A percentile compares a stretch with the other conserved stretches of the same genome.
Conservation (phyloP, 2,329 filamentous ascomycete genomes). For the Coniochaeta sp. region DNA sequence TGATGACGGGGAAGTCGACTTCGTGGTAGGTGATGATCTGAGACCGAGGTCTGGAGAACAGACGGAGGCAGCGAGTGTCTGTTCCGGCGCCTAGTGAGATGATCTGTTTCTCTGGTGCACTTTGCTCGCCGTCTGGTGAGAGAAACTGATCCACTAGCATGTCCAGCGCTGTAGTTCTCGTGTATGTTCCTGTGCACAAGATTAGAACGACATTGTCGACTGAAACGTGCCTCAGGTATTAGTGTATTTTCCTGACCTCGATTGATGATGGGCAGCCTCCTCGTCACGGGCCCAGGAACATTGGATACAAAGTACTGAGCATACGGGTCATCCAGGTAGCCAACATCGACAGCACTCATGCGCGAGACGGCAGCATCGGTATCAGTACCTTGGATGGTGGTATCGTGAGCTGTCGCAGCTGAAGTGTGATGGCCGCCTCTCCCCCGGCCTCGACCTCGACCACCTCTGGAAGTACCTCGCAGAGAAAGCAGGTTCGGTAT, state of each 20-base stretch:
- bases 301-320: conserved; percentile 59
- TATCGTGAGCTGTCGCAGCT: conserved; percentile 46
- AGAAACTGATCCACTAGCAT: conserved; percentile 68
- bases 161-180: conserved; percentile 79
- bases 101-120: conserved; percentile 57
- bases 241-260: conserved; percentile 69
- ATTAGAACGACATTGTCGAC: conserved; percentile 46
- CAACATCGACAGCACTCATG: conserved; percentile 77
- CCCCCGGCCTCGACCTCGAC: conserved; percentile 25
- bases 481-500: conserved; percentile 71
- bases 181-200: conserved; percentile 75
- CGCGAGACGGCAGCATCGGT: conserved; percentile 84
- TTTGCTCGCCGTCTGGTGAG: conserved; percentile 19
- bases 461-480: conserved; percentile 27
- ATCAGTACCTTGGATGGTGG: conserved; percentile 80
- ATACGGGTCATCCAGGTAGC: conserved; percentile 79
- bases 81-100: conserved; percentile 90
- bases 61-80: conserved; percentile 78
- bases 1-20: conserved; percentile 76
- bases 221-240: too few species aligned
- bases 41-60: conserved; percentile 42
- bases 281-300: conserved; percentile 37
- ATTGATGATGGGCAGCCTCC: conserved; percentile 87
- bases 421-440: conserved; percentile 9
- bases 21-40: conserved; percentile 71